phyloP scores from a whole-genome alignment of 208 protist genomes.

The Tritrichomonas musculus region DNA sequence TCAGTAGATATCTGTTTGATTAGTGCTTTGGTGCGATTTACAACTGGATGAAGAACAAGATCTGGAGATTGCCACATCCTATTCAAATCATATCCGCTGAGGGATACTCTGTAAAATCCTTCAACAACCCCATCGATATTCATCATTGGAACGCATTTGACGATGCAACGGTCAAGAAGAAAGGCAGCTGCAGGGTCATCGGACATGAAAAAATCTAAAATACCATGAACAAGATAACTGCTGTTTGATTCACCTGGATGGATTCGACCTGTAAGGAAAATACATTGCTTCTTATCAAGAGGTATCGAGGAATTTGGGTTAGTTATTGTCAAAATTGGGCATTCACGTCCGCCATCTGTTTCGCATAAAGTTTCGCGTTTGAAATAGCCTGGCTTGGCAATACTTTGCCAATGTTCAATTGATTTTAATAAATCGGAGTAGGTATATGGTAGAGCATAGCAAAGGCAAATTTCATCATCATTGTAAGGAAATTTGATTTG shows the following conservation, averaged over 20 bases:
- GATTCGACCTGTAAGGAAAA: slow-evolving; percentile 78
- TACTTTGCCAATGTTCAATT: not conserved
- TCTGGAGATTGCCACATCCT: slow-evolving; percentile 67
- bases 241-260: slow-evolving; percentile 90
- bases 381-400: not conserved
- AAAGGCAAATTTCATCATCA: slow-evolving; percentile 71
- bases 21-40: slow-evolving; percentile 33
- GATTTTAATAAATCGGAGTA: slow-evolving; percentile 67
- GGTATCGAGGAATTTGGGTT: not conserved
- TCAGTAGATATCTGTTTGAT: not conserved
- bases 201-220: not conserved
- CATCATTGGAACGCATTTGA: slow-evolving; percentile 76
- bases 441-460: slow-evolving; percentile 87
- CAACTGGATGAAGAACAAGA: slow-evolving; percentile 38
- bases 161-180: not conserved
- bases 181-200: not conserved
- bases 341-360: not conserved
- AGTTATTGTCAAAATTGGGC: not conserved
- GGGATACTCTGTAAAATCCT: slow-evolving; percentile 88
- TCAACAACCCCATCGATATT: slow-evolving; percentile 92
- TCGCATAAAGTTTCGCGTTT: not conserved
- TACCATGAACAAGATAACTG: slow-evolving; percentile 84
- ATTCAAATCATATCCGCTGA: slow-evolving; percentile 84
- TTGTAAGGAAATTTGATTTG: slow-evolving; percentile 63
- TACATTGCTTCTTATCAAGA: slow-evolving; percentile 41